A percentile compares a stretch with the other conserved stretches of the same genome.
Conservation (phyloP, 2,329 filamentous ascomycete genomes). For the Pseudonectria foliicola region DNA sequence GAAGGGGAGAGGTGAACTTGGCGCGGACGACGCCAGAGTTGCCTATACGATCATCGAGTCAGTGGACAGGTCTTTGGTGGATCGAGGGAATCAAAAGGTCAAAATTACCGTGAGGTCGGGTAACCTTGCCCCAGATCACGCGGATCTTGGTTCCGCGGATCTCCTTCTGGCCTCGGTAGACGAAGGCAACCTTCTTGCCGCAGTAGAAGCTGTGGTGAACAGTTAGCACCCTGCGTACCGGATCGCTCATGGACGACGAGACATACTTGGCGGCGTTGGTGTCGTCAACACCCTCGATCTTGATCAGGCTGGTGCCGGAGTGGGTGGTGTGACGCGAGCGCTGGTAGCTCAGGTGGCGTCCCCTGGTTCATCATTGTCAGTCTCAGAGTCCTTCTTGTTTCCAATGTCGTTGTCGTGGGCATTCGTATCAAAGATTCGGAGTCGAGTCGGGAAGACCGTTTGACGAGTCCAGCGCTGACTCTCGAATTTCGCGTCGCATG, state of each 20-base stretch:
- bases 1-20: constrained; percentile 94
- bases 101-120: constrained; percentile 78
- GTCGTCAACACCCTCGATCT: constrained; percentile 97
- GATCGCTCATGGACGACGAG: constrained; percentile 1
- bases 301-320: constrained; percentile 88
- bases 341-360: constrained; percentile 97
- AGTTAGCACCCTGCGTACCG: constrained; percentile 18
- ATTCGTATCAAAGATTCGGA: constrained; percentile 15
- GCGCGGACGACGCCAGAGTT: constrained; percentile 98
- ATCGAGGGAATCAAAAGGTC: neutral
- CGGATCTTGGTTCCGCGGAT: constrained; percentile 97
- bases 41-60: constrained; percentile 42
- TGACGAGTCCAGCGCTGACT: constrained; percentile 8
- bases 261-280: constrained; percentile 79
- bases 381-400: constrained; percentile 14
- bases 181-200: constrained; percentile 97
- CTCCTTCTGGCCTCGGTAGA: constrained; percentile 94
- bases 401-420: constrained; percentile 16
- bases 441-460: constrained; percentile 13
- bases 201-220: constrained; percentile 68
- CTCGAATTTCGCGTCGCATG: constrained; percentile 10
- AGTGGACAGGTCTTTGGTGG: constrained; percentile 7
- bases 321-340: constrained; percentile 87
- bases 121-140: constrained; percentile 99
- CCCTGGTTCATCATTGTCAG: constrained; percentile 50